Percentiles rank a stretch among this genome's conserved stretches.
These are phyloP conservation scores for Beta lomatogona DNA, from an alignment of 179 eudicot genomes.

Conservation along the genomic window DNA sequence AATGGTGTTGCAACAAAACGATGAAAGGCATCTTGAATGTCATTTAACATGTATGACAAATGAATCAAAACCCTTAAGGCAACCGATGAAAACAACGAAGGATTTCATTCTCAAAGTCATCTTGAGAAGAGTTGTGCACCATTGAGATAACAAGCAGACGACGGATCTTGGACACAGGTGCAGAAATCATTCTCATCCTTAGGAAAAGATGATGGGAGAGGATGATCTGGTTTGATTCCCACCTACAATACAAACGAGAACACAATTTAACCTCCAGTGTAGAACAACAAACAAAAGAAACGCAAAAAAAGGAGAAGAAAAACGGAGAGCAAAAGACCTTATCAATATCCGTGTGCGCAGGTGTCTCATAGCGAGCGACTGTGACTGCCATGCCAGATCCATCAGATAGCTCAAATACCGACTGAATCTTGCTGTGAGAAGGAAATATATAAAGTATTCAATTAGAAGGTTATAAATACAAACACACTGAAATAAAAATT, in stretches of 20 bases:
- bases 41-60: not conserved
- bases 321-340: constrained; percentile 49
- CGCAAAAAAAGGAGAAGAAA: not conserved
- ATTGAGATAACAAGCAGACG: constrained; percentile 62
- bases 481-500: not conserved
- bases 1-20: not conserved
- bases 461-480: not conserved
- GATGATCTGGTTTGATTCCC: constrained; percentile 90
- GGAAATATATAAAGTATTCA: not conserved
- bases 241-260: constrained; percentile 45
- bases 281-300: not conserved
- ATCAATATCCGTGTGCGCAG: constrained; percentile 89
- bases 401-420: constrained; percentile 95
- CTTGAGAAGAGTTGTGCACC: constrained; percentile 57
- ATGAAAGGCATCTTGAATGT: not conserved
- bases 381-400: constrained; percentile 98
- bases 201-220: constrained; percentile 83
- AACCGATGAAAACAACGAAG: not conserved
- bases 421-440: constrained; percentile 79
- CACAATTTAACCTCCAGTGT: not conserved
- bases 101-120: constrained; percentile 28
- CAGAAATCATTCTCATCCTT: constrained; percentile 76
- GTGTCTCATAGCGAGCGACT: constrained; percentile 97
- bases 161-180: constrained; percentile 76
- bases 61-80: not conserved